Evolutionary conservation across 768 basidiomycete species (phyloP).

Genomic region (Suillus fuscotomentosus): DNA sequence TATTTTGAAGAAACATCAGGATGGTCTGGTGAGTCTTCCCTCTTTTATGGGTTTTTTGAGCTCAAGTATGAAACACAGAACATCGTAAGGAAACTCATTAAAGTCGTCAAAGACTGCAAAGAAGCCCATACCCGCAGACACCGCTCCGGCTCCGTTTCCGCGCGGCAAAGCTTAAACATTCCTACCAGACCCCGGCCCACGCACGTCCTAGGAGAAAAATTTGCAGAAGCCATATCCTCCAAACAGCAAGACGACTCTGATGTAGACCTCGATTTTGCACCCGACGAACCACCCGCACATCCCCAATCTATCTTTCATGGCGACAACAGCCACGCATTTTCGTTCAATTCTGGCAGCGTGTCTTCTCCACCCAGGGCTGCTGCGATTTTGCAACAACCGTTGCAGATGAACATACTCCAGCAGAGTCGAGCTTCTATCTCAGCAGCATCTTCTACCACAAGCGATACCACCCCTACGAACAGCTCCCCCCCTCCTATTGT

Average conservation of each 20-base stretch:
- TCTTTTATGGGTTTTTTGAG: neutral
- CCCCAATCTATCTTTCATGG: conserved; percentile 34
- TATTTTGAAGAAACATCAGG: conserved; percentile 60
- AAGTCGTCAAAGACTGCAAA: conserved; percentile 81
- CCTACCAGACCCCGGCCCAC: conserved; percentile 30
- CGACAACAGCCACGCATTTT: conserved; percentile 48
- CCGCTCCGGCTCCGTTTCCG: conserved; percentile 23
- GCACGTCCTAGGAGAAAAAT: conserved; percentile 60
- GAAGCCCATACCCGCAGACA: conserved; percentile 53
- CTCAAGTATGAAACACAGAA: conserved; percentile 42
- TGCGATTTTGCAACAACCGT: conserved; percentile 63
- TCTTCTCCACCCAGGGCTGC: conserved; percentile 42
- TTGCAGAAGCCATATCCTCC: conserved; percentile 52
- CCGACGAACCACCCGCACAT: conserved; percentile 39
- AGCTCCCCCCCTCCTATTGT: conserved; percentile 29
- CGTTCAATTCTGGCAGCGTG: conserved; percentile 25
- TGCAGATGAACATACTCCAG: conserved; percentile 49
- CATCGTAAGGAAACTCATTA: conserved; percentile 79
- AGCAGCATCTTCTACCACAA: conserved; percentile 11
- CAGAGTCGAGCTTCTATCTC: conserved; percentile 39
- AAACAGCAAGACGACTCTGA: conserved; percentile 61
- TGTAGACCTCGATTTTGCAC: conserved; percentile 75
- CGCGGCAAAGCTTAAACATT: conserved; percentile 26
- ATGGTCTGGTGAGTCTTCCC: conserved; percentile 61
- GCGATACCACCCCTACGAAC: conserved; percentile 6